Conservation (phyloP, 805 yeast species). For the Yarrowia yakushimensis region DNA sequence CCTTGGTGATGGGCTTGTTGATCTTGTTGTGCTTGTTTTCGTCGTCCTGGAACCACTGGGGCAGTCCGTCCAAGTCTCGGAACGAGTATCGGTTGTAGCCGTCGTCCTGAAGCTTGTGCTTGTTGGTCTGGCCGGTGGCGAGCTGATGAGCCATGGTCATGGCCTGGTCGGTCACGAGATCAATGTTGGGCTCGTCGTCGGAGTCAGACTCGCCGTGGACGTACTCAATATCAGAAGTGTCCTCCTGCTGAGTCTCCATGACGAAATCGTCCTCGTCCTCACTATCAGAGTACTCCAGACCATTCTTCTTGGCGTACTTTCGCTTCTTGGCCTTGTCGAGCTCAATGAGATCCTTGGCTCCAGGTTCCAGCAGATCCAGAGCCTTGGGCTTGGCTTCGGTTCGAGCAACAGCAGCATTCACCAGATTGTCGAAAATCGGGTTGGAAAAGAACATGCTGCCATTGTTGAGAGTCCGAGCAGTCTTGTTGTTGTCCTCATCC, state of each 20-base stretch:
- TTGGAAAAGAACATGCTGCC: conserved; percentile 17
- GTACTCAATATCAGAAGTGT: conserved; percentile 36
- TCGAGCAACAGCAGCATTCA: conserved; percentile 6
- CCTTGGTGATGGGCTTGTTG: conserved; percentile 90
- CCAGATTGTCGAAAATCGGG: conserved; percentile 23
- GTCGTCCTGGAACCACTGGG: conserved; percentile 96
- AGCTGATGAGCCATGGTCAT: conserved; percentile 97
- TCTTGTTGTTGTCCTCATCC: not conserved
- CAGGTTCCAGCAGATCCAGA: conserved; percentile 6
- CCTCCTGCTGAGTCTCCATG: conserved; percentile 33
- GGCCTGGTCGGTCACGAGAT: conserved; percentile 88
- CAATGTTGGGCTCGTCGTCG: conserved; percentile 50
- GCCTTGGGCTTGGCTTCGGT: conserved; percentile 24
- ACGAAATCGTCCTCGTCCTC: conserved; percentile 32
- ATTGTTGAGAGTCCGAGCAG: not conserved
- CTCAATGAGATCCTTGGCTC: conserved; percentile 18
- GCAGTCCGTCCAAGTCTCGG: conserved; percentile 85
- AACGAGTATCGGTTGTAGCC: conserved; percentile 90
- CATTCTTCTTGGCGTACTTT: not conserved
- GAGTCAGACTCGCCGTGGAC: conserved; percentile 37
- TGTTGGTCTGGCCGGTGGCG: conserved; percentile 82
- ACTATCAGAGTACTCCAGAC: conserved; percentile 16
- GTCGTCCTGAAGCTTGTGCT: conserved; percentile 83
- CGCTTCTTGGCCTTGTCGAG: conserved; percentile 16
- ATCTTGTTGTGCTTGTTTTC: conserved; percentile 81